Base-by-base conservation (phyloP, 129 eudicot genomes). In the Flaveria ramosissima region DNA sequence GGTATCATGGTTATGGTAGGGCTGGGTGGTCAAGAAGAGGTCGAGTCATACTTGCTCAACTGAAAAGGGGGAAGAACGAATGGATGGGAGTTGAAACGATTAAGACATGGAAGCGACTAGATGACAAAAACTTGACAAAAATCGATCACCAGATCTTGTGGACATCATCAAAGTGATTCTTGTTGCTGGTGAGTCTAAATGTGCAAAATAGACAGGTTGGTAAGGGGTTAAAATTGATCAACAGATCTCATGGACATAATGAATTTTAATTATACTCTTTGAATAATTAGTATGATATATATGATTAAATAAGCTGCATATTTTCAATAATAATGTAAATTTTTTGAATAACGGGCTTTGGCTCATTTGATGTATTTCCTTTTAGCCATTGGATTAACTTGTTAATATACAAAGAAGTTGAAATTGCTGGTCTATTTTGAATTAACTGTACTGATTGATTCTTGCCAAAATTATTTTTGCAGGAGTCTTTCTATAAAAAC, bases 1-100 rank as follows among this genome's bases (percentile, higher is more conserved):
- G 98, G 42, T 91, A 94, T 81, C 98, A 94, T 78, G 98, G 92
- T 15, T 94, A 94, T 83, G 98, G 98, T 36, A 66, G 70, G 70
- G 90, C 89, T 15, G 97, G 97, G 70, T 73, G 79, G 91, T 72
- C 91, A 7, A 91, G 97, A 78, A 84, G 98, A 75, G 88, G 87
- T n/a, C 77, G 97, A 68, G 85, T 94, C 21, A 84, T 94, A 68
- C 50, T 79, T 73, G 92, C 75, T 13, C 84, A 94, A 82, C 86
- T 94, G 20, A 89, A 77, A 43, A 89, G 84, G 46, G 97, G 92
- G 72, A 81, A 81, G 77, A 83, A 77, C 14, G 70, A 88, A 14
- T 94, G 98, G 98, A 61, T 53, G 73, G 98, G 92, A 32, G 97
- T 94, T 6, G 82, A 84, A 77, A 87, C 56, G 68, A 91, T 94